Evolutionary conservation across 2,329 filamentous ascomycete species (phyloP).

Genomic region (Aspergillus nomiae): DNA sequence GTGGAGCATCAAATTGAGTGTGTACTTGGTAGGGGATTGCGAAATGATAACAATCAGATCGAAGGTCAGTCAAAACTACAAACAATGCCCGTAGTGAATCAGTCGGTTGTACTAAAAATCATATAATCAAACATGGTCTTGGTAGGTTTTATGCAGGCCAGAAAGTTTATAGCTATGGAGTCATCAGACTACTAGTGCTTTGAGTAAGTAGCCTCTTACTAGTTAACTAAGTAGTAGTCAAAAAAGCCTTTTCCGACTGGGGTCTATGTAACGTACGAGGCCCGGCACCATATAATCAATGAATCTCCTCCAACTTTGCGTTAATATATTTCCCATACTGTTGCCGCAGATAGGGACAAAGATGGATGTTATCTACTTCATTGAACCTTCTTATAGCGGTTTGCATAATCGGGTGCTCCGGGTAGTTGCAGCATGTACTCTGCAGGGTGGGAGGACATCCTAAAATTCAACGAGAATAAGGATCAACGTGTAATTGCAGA

Average conservation of each 20-base stretch:
- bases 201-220: neutral
- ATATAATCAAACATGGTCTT: neutral
- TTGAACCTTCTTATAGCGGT: neutral
- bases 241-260: neutral
- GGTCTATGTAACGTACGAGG: neutral
- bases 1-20: neutral
- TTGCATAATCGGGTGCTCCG: neutral
- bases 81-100: neutral
- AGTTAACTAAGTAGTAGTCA: neutral
- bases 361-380: neutral
- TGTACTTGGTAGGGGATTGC: neutral
- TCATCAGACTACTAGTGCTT: neutral
- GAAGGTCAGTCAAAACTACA: neutral
- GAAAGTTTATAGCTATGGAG: neutral
- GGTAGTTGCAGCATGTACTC: neutral
- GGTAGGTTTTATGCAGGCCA: neutral
- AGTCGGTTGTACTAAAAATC: neutral
- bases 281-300: too few relatives aligned
- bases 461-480: neutral
- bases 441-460: too few relatives aligned
- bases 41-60: neutral
- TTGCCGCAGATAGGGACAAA: neutral
- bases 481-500: neutral
- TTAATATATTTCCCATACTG: neutral
- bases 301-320: neutral